Conservation (phyloP, 441 rosid genomes). For the Gossypium gossypioides region DNA sequence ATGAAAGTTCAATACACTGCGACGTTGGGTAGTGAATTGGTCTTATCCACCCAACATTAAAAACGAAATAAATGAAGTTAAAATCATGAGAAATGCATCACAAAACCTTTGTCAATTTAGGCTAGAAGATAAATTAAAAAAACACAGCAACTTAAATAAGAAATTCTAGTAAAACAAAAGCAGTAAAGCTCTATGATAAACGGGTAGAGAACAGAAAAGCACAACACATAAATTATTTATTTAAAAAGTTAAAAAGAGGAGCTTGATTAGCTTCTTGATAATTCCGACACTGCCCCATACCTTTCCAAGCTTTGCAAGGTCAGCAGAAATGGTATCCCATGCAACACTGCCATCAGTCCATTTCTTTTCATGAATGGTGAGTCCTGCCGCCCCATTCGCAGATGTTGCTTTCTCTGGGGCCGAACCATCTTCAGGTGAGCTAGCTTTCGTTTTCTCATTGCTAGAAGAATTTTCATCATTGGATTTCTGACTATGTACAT, state of each 20-base stretch:
- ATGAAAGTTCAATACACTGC: not conserved
- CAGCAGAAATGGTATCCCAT: constrained; percentile 41
- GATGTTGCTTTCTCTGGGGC: constrained; percentile 25
- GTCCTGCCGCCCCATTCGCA: constrained; percentile 34
- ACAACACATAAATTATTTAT: not conserved
- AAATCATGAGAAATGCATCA: not conserved
- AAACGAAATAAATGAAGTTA: not conserved
- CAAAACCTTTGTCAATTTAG: not conserved
- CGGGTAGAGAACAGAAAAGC: not conserved
- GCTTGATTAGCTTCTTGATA: constrained; percentile 5
- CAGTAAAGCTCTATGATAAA: not conserved
- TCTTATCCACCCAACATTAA: not conserved
- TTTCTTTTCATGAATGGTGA: constrained; percentile 67
- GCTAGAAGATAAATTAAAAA: not conserved
- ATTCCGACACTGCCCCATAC: constrained; percentile 21
- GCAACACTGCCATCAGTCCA: constrained; percentile 84
- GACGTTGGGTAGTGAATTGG: not conserved
- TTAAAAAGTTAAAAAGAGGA: not conserved
- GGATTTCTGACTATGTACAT: constrained; percentile 41
- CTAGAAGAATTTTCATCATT: constrained; percentile 33
- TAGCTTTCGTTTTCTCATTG: constrained; percentile 35
- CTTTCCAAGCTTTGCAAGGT: constrained; percentile 60
- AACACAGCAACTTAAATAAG: not conserved
- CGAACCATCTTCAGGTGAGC: constrained; percentile 34
- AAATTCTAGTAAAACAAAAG: too few species aligned